Evolutionary conservation across 352 stramenopile genomes (phyloP), one percentile per base, ranked within the genome.

Genomic region (Globisporangium orthogonon): DNA sequence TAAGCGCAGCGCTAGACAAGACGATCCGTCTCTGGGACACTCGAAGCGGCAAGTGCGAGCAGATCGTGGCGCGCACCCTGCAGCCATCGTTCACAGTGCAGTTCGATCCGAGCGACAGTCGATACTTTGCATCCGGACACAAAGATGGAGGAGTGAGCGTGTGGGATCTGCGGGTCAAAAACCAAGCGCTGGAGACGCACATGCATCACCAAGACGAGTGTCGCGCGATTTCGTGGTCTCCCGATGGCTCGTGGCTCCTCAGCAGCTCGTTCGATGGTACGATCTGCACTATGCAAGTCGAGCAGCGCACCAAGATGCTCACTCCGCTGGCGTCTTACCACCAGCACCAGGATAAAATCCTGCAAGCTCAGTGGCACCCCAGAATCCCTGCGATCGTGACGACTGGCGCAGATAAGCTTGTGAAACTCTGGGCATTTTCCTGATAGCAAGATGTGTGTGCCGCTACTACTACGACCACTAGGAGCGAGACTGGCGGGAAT

Each of bases 21-120:
- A 87, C 76, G 0, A 61, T 91, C 5, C 66, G 83, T 0, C 61
- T 91, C n/a, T 91, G 81, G 83, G 83, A 94, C 58, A 41, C 72
- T 3, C 82, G 81, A 3, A 74, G 63, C 17, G 61, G 65, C 4
- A 61, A 76, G 28, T 89, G 81, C 44, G 69, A 79, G 40, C 73
- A 69, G 4, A 60, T 91, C 18, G 50, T 91, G 15, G 63, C 76
- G 9, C 69, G 57, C 30, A 61, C 61, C 13, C 11, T 56, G 0
- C 68, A 78, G 0, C 39, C 73, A 41, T 69, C 65, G 2, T 86
- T 82, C 44, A 59, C 73, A 0, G 52, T 94, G 6, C 55, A 67
- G 13, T 84, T 82, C 39, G 70, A 85, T 23, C 80, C 73, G n/a
- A 56, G 6, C 4, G 52, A 67, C 31, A 60, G 63, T 4, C 60